Conservation (phyloP, 306 rosid genomes). For the Cicer bijugum region DNA sequence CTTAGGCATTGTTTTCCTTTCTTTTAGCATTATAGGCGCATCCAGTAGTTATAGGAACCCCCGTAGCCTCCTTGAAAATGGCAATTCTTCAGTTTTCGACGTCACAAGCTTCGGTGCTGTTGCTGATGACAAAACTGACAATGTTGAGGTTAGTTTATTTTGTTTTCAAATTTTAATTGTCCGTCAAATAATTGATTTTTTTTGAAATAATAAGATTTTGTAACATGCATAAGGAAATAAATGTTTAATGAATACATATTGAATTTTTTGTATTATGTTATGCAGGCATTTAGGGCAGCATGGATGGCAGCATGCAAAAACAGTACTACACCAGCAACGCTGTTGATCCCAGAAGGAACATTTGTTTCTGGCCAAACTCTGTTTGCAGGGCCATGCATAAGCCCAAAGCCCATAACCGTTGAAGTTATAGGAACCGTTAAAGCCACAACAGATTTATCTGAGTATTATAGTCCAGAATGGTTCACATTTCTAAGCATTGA, state of each 20-base stretch:
- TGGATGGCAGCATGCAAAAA: slow-evolving; percentile 72
- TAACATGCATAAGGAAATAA: too few relatives aligned
- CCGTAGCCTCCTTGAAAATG: slow-evolving; percentile 46
- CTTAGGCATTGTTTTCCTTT: slow-evolving; percentile 44
- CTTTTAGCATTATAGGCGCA: slow-evolving; percentile 41
- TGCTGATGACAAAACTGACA: slow-evolving; percentile 50
- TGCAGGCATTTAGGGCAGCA: slow-evolving; percentile 71
- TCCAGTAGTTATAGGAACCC: slow-evolving; percentile 21
- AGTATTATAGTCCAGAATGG: slow-evolving; percentile 64
- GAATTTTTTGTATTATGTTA: not conserved
- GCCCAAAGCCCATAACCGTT: slow-evolving; percentile 54
- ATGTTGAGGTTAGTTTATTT: slow-evolving; percentile 41
- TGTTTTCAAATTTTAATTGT: not conserved
- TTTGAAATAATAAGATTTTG: not conserved
- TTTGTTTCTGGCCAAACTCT: slow-evolving; percentile 56
- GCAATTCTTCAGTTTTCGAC: slow-evolving; percentile 43
- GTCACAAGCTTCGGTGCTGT: slow-evolving; percentile 59
- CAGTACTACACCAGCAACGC: slow-evolving; percentile 45
- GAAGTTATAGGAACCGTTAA: slow-evolving; percentile 56
- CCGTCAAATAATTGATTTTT: too few relatives aligned
- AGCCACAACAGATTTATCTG: slow-evolving; percentile 58
- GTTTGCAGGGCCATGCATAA: slow-evolving; percentile 72
- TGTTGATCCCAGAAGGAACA: slow-evolving; percentile 63
- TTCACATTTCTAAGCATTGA: slow-evolving; percentile 49
- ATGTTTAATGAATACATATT: slow-evolving; percentile 5